A percentile compares a stretch with the other conserved stretches of the same genome.
Conservation (phyloP, 768 basidiomycete genomes). For the Lactarius trivialis region DNA sequence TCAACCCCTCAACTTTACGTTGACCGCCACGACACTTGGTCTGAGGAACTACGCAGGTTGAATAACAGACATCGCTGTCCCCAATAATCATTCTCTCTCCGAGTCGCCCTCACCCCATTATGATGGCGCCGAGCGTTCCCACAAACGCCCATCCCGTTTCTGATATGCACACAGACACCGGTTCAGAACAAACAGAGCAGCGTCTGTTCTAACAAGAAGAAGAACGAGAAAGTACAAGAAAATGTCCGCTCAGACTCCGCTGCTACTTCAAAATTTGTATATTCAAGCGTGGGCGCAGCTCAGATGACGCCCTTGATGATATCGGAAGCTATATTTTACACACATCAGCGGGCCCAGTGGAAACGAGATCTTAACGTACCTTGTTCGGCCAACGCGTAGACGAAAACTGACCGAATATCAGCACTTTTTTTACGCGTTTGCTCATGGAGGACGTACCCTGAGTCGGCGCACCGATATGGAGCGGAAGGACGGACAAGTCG, state of each 20-base stretch:
- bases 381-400: slow-evolving; percentile 43
- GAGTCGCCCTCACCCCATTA: no score
- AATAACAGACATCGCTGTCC: no score
- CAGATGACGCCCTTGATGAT: slow-evolving; percentile 27
- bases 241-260: no score
- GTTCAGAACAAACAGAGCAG: no score
- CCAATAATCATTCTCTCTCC: no score
- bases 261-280: not conserved
- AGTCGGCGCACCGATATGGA: slow-evolving; percentile 44
- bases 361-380: slow-evolving; percentile 27
- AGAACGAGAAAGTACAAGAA: not conserved
- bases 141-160: no score
- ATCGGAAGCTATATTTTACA: slow-evolving; percentile 24
- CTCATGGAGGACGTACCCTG: slow-evolving; percentile 31
- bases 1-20: no score
- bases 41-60: no score
- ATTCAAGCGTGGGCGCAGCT: not conserved
- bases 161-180: no score
- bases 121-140: no score
- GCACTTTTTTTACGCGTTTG: not conserved
- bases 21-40: no score
- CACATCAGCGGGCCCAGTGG: not conserved
- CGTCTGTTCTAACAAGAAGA: not conserved
- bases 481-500: slow-evolving; percentile 47
- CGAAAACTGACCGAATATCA: slow-evolving; percentile 23